phyloP scores from a whole-genome alignment of 2,329 filamentous ascomycete species.

The Trichophyton benhamiae region DNA sequence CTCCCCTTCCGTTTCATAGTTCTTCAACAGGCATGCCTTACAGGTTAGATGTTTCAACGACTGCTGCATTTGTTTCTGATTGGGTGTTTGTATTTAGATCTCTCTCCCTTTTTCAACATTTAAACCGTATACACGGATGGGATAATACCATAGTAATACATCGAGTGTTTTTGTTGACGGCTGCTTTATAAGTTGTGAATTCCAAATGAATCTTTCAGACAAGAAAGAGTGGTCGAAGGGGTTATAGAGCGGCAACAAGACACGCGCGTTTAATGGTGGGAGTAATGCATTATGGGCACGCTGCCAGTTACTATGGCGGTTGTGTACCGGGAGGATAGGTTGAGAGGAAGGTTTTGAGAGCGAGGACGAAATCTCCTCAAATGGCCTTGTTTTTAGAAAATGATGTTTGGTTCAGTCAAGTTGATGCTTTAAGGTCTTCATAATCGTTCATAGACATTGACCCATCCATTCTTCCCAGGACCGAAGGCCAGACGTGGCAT shows the following conservation, averaged over 20 bases:
- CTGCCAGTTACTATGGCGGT: background rate
- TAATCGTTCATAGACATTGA: slow-evolving; percentile 47
- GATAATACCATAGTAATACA: background rate
- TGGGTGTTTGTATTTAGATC: background rate
- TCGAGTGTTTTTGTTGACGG: background rate
- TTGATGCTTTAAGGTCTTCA: background rate
- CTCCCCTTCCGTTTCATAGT: background rate
- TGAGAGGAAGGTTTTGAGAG: background rate
- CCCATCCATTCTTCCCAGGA: slow-evolving; percentile 90
- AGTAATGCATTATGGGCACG: background rate
- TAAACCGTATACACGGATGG: background rate
- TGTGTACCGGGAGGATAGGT: background rate
- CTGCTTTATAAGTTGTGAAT: background rate
- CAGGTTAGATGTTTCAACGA: slow-evolving; percentile 1
- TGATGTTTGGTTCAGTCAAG: background rate
- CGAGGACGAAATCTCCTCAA: background rate
- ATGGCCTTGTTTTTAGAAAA: background rate
- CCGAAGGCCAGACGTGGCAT: slow-evolving; percentile 56
- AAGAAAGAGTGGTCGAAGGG: background rate
- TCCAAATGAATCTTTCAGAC: background rate
- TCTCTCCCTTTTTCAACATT: background rate
- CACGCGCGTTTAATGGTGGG: background rate
- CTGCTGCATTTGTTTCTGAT: background rate
- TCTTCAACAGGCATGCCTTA: slow-evolving; percentile 2
- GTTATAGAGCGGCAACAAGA: background rate